A percentile compares a stretch with the other conserved stretches of the same genome.
Conservation (phyloP, 1,284 basidiomycete genomes). For the Naganishia liquefaciens region DNA sequence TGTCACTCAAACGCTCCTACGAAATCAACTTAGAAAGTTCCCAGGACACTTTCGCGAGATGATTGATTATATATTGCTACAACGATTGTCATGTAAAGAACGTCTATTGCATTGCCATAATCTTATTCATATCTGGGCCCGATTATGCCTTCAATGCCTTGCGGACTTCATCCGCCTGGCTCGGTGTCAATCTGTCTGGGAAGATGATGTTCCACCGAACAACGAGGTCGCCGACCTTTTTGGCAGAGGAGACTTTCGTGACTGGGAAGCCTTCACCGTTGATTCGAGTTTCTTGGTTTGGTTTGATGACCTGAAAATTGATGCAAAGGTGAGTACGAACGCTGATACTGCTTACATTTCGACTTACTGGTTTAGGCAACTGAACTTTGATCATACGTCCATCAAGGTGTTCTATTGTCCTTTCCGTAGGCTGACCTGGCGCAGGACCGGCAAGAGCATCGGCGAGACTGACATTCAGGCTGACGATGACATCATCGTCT, state of each 20-base stretch:
- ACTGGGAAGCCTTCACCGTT: conserved; percentile 87
- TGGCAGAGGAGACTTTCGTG: conserved; percentile 70
- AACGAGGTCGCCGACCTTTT: conserved; percentile 77
- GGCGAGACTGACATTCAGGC: conserved; percentile 69
- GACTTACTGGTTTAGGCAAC: conserved; percentile 60
- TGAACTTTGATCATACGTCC: conserved; percentile 71
- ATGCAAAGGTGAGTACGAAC: background rate
- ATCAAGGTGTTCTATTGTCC: conserved; percentile 68
- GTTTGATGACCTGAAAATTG: conserved; percentile 66
- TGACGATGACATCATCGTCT: conserved; percentile 73
- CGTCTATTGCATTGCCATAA: background rate
- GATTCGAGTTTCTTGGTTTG: conserved; percentile 70
- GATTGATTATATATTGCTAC: conserved; percentile 24
- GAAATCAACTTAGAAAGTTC: no score
- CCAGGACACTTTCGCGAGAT: no score
- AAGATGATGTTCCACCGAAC: conserved; percentile 82
- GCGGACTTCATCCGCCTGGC: conserved; percentile 75
- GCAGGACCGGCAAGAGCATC: conserved; percentile 70
- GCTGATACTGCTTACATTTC: background rate
- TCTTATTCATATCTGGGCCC: background rate
- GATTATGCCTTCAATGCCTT: conserved; percentile 60
- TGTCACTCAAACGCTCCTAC: no score
- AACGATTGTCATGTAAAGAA: conserved; percentile 24
- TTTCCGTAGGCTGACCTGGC: conserved; percentile 55
- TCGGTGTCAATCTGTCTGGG: conserved; percentile 69